Base-by-base conservation (phyloP, 345 rosid genomes). In the Eucalyptus tenuipes region DNA sequence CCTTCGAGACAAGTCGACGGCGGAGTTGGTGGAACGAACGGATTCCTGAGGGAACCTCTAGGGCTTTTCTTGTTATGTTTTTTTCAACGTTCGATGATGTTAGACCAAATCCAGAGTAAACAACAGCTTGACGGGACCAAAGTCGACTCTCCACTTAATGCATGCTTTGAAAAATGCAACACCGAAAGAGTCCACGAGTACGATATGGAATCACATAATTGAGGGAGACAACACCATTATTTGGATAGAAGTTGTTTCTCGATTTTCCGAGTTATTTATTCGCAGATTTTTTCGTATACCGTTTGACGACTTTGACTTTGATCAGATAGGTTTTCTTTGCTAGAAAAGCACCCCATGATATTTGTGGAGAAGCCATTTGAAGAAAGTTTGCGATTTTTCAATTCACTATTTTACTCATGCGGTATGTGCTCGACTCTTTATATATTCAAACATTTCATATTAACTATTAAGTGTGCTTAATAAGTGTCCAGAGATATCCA, bases 401-500 rank as follows among this genome's bases (percentile, higher is more conserved):
- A 37, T 71, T 9, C 13, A 18, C 12, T 71, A 6, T 71, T 71
- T 71, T 71, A 33, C 25, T 22, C 1, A 1, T 18, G 81, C 4
- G 4, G 22, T 71, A 3, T 17, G 25, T 9, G 13, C 33, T 71
- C 0, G 22, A 3, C 81, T 71, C 44, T 10, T 33, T 37, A 33
- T 71, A 71, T 17, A 2, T 71, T 12, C 4, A 17, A 33, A 71
- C 2, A 71, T 33, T 71, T 10, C 4, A 3, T 37, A 33, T 33
- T 5, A 17, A 18, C 2, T 37, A 33, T 33, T 5, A 17, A 18
- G 13, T 33, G 6, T 71, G 5, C 24, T 71, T 33, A 33, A 33
- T 3, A 18, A 20, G 44, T 71, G 13, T 71, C 25, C 7, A 71
- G 0, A 71, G 25, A 71, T 2, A 71, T 71, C 1, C 1, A 0